Evolutionary conservation across 2,329 filamentous ascomycete genomes (phyloP), one percentile per base, ranked within the genome.

Genomic region (Tolypocladium guangdongense): DNA sequence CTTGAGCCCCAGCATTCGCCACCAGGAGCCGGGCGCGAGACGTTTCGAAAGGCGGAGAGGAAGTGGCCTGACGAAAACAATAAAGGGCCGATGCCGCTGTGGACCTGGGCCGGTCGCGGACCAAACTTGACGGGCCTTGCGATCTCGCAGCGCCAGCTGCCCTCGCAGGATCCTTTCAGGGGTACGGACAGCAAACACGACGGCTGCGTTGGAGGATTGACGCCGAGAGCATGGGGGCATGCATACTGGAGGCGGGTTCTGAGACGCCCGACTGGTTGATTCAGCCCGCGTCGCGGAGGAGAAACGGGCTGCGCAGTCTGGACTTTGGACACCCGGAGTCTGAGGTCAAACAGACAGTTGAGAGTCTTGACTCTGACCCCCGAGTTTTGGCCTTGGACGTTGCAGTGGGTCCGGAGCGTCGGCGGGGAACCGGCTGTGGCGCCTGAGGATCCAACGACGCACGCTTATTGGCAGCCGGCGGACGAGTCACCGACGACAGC

Each of bases 391-490:
- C 20, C n/a, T 24, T 24, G 41, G 41, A 45, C 7, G 24, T 18
- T 8, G 43, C 43, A 32, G 43, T 46, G 43, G 43, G 43, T 30
- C 43, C 27, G 5, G 20, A 14, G 24, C 24, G 24, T 30, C 24
- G 43, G 43, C 43, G 50, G 50, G 50, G 48, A 33, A 43, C 38
- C 39, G 39, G 50, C 5, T 27, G 50, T 51, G 50, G 32, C 50
- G 50, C 50, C 50, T 41, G 39, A 33, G 30, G 50, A 30, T 36
- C 30, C 16, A 36, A 46, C 27, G n/a, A 6, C 12, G 30, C 16
- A 18, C 20, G 39, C 50, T 46, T 22, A 51, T 45, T 51, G 50
- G 50, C 12, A n/a, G 49, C 38, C 11, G 48, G 11, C 30, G 22
- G 22, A 30, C 24, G 49, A 51, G 49, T 45, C 49, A 51, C 35